phyloP scores from a whole-genome alignment of 768 basidiomycete species.

The Guyanaporus albipodus region DNA sequence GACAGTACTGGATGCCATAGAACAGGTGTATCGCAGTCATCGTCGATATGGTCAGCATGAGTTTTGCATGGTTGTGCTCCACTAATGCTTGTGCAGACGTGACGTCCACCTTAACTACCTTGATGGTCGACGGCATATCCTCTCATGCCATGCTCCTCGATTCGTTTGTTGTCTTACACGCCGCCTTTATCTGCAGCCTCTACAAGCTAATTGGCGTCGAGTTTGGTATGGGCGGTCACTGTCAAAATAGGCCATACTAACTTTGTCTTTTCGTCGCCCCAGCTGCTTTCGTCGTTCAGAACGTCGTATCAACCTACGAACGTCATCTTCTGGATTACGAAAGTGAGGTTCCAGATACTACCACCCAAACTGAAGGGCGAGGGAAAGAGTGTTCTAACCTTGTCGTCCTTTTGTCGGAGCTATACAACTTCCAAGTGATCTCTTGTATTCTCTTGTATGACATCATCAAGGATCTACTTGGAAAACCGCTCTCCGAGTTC shows the following conservation, averaged over 20 bases:
- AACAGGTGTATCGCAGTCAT: constrained; percentile 72
- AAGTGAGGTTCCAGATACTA: constrained; percentile 2
- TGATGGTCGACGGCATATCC: constrained; percentile 78
- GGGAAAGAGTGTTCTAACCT: constrained; percentile 92
- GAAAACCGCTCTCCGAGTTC: constrained; percentile 64
- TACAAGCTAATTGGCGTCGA: constrained; percentile 82
- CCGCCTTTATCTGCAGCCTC: constrained; percentile 76
- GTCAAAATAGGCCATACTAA: not conserved
- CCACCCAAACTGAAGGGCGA: constrained; percentile 33
- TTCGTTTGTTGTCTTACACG: constrained; percentile 85
- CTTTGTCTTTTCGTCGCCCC: not conserved
- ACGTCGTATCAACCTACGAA: constrained; percentile 64
- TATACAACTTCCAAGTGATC: constrained; percentile 96
- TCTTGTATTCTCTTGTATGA: constrained; percentile 89
- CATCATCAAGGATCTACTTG: constrained; percentile 72
- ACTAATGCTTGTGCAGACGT: constrained; percentile 53
- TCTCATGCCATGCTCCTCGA: constrained; percentile 79
- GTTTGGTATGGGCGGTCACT: constrained; percentile 59
- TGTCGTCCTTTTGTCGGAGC: constrained; percentile 79
- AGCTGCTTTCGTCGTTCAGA: constrained; percentile 86
- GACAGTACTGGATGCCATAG: constrained; percentile 67
- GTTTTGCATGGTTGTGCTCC: not conserved
- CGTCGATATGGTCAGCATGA: constrained; percentile 64
- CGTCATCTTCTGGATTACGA: constrained; percentile 41
- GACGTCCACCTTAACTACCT: constrained; percentile 67